These are phyloP conservation scores for Nicotiana tabacum DNA, from an alignment of 257 asterid genomes.

Conservation along the genomic window DNA sequence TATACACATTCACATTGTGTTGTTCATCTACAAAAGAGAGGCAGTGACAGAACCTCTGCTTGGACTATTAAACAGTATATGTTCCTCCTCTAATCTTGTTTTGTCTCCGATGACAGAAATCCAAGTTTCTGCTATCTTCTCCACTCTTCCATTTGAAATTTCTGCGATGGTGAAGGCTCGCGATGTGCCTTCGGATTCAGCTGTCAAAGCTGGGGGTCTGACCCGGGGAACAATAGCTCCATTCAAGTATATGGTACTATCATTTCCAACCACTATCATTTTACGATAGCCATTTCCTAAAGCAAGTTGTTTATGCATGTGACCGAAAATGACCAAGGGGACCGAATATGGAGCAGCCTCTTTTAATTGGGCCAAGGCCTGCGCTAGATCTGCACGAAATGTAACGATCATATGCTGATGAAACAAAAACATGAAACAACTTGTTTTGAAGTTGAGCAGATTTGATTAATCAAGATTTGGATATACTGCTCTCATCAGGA, in stretches of 20 bases:
- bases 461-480: not conserved
- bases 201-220: constrained; percentile 20
- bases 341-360: constrained; percentile 38
- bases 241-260: constrained; percentile 56
- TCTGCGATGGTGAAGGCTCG: constrained; percentile 79
- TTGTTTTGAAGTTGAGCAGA: not conserved
- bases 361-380: constrained; percentile 59
- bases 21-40: not conserved
- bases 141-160: constrained; percentile 45
- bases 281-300: constrained; percentile 62
- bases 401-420: not conserved
- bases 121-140: constrained; percentile 75
- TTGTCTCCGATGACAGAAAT: constrained; percentile 59
- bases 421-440: not conserved
- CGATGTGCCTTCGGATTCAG: constrained; percentile 38
- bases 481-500: not conserved
- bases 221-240: constrained; percentile 92
- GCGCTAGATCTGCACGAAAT: constrained; percentile 65
- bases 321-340: constrained; percentile 91
- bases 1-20: not conserved
- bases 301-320: constrained; percentile 83
- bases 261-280: constrained; percentile 74
- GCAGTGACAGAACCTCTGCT: constrained; percentile 1
- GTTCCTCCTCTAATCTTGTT: constrained; percentile 41
- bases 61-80: constrained; percentile 33